These are phyloP conservation scores for Oryza brachyantha DNA, from an alignment of 176 grass and related monocot genomes.

Conservation along the genomic window DNA sequence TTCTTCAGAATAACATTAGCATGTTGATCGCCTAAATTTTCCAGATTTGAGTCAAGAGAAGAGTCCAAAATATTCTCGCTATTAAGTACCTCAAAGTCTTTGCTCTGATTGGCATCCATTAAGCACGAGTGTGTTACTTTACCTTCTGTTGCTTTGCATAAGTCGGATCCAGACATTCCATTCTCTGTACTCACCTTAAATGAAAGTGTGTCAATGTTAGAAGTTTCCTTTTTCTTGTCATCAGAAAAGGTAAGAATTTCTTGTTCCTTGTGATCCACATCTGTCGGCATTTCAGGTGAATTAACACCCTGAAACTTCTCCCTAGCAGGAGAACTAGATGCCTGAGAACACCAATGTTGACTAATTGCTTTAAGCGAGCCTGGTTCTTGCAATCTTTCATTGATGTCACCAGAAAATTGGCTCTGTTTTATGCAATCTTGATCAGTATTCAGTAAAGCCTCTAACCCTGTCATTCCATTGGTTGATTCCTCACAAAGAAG, in stretches of 20 bases:
- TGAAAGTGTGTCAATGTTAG: neutral
- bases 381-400: conserved; percentile 1
- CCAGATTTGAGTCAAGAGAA: conserved; percentile 16
- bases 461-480: conserved; percentile 12
- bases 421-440: conserved; percentile 10
- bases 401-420: conserved; percentile 11
- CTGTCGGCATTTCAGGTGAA: conserved; percentile 21
- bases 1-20: conserved; percentile 2
- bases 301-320: conserved; percentile 16
- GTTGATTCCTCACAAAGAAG: neutral
- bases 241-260: conserved; percentile 9
- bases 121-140: conserved; percentile 30
- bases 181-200: conserved; percentile 15
- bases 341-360: conserved; percentile 10
- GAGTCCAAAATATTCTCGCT: conserved; percentile 18
- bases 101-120: conserved; percentile 17
- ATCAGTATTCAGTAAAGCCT: conserved; percentile 4
- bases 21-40: conserved; percentile 11
- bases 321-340: conserved; percentile 14
- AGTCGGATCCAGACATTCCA: conserved; percentile 19
- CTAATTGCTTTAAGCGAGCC: neutral
- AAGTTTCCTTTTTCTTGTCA: conserved; percentile 20
- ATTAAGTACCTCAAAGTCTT: conserved; percentile 31
- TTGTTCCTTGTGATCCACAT: conserved; percentile 23
- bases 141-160: conserved; percentile 28